These are phyloP conservation scores for Collybiopsis confluens DNA, from an alignment of 768 basidiomycete species.

Conservation along the genomic window DNA sequence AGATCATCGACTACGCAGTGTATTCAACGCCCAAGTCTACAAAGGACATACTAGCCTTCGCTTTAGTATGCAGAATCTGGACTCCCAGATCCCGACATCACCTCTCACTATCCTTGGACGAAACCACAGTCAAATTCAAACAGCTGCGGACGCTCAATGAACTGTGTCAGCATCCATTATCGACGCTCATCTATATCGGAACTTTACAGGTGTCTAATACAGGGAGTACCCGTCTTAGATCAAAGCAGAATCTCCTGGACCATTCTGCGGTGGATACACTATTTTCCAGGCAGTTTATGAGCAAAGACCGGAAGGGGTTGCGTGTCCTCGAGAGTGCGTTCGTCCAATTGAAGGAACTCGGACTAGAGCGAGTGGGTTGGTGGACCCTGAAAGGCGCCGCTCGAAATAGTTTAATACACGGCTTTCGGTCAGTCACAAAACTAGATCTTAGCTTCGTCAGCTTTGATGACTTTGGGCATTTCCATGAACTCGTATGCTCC, in stretches of 20 bases:
- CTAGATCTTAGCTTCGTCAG: background rate
- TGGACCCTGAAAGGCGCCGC: conserved; percentile 1
- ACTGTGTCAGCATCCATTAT: conserved; percentile 3
- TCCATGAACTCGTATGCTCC: conserved; percentile 4
- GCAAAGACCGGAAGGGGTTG: background rate
- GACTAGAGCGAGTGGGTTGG: conserved; percentile 2
- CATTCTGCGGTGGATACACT: background rate
- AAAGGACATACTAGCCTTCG: background rate
- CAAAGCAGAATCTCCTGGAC: background rate
- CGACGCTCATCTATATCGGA: background rate
- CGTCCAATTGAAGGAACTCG: background rate
- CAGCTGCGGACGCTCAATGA: background rate
- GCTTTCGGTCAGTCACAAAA: background rate
- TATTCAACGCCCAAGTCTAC: background rate
- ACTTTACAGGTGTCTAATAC: background rate
- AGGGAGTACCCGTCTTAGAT: background rate
- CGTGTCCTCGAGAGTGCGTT: background rate
- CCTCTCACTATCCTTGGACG: background rate
- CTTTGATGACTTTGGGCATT: background rate
- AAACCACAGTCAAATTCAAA: background rate
- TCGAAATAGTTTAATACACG: background rate
- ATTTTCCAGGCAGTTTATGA: background rate
- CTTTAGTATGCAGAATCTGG: background rate
- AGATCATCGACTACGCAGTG: conserved; percentile 2
- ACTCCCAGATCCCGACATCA: background rate